A percentile compares a stretch with the other conserved stretches of the same genome.
These are phyloP conservation scores for Kurtzmaniella quercitrusa DNA, from an alignment of 1,139 yeast species.

Conservation along the genomic window DNA sequence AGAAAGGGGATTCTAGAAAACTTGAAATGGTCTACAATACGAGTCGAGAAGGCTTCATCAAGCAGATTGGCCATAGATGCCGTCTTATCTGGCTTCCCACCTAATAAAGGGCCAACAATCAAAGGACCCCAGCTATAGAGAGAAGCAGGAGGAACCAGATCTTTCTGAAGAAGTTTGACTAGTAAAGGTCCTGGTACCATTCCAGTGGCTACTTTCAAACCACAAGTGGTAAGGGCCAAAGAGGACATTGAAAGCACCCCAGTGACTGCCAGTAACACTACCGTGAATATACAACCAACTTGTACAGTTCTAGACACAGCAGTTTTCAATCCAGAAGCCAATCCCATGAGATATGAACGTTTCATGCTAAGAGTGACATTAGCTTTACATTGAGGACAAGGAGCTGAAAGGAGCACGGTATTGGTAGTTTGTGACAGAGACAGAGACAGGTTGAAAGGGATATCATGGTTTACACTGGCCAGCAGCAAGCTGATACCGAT, in stretches of 20 bases:
- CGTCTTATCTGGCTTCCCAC: neutral
- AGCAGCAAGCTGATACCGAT: neutral
- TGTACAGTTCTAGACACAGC: constrained; percentile 22
- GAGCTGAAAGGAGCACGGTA: constrained; percentile 23
- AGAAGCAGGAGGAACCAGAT: neutral
- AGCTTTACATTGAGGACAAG: constrained; percentile 44
- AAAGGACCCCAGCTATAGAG: neutral
- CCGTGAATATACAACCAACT: constrained; percentile 32
- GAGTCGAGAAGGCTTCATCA: constrained; percentile 31
- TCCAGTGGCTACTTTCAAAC: constrained; percentile 36
- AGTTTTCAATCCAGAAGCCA: constrained; percentile 18
- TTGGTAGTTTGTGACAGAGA: constrained; percentile 1
- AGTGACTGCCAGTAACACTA: constrained; percentile 37
- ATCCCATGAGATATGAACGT: constrained; percentile 24
- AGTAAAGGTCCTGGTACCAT: constrained; percentile 34
- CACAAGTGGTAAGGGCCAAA: constrained; percentile 38
- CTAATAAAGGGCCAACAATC: neutral
- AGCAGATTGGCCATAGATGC: constrained; percentile 19
- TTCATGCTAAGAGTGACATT: constrained; percentile 33
- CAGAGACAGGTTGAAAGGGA: constrained; percentile 1
- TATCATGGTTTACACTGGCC: neutral
- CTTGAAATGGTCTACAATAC: constrained; percentile 36
- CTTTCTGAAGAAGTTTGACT: constrained; percentile 20
- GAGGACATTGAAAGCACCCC: constrained; percentile 42
- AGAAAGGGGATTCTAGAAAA: constrained; percentile 38